Evolutionary conservation across 306 rosid genomes (phyloP), one percentile per base, ranked within the genome.

Genomic region (Crotalaria pallida): DNA sequence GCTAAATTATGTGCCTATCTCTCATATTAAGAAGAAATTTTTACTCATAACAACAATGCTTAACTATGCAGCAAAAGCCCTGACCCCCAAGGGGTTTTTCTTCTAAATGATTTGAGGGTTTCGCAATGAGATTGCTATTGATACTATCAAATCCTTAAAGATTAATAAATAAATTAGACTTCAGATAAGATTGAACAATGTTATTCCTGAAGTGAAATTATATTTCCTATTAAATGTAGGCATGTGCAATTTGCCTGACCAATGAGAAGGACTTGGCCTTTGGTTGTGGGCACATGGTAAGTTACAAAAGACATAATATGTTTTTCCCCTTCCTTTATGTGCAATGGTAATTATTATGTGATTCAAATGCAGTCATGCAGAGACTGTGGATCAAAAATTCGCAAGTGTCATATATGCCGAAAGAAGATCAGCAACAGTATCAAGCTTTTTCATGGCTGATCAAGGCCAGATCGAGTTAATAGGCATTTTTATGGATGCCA

Each of bases 271-370:
- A 69, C 71, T n/a, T 71, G 78, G 66, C 81, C 13, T 80, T 80
- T 51, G 81, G 71, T 16, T 80, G 84, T 71, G 84, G 84, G 21
- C 81, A 80, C 60, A 76, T 76, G 78, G 81, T 80, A 72, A 80
- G 48, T 10, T 47, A 49, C 41, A 31, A 23, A 33, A 36, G 34
- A 34, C 41, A 13, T 3, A 61, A 18, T 3, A 13, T 13, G 16
- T 6, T 34, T 49, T 31, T 0, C 15, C 9, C 7, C 10, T 16
- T 36, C 50, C 18, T 73, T 41, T 21, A 10, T 10, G 23, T 68
- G 36, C 1, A 23, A 45, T 68, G 41, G 23, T 45, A 1, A 47
- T 33, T 69, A 12, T 3, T 23, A 23, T 19, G 7, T 61, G 16
- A 70, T 58, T 75, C 31, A 6, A 64, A 56, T 80, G 78, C 78